Base-by-base conservation (phyloP, 108 stramenopile species). In the Conticribra weissflogii region DNA sequence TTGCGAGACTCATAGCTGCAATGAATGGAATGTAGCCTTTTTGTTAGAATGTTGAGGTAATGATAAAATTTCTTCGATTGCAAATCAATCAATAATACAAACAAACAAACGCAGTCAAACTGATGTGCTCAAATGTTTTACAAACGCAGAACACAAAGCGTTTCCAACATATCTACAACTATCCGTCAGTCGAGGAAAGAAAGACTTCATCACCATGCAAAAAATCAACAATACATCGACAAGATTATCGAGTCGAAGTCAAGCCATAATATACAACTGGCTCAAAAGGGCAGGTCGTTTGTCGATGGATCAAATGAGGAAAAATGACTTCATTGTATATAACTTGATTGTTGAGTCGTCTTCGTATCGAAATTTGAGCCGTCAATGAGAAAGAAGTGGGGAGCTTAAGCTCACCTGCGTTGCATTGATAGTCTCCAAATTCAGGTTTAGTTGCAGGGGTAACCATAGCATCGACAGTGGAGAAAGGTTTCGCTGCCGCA, bases 371-470 rank as follows among this genome's bases (percentile, higher is more conserved):
- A 41, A 41, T 41, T 41, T 41, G 12, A 9, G 5, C 12, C 36
- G 36, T 12, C 5, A 9, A 41, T 5, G 36, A 9, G 12, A 41
- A 41, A 41, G 5, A 41, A 41, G 5, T 41, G 36, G 12, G 36
- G 36, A 41, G 36, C 12, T 41, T 5, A 9, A 41, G 36, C 36
- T 41, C 12, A 41, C 36, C 36, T 41, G 36, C 94, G 81, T 98
- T 98, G 76, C 96, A 92, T 85, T 99, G 99, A 71, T 93, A 98
- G 68, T 99, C 97, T 28, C 95, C 95, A 71, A 96, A 96, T 44
- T 93, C 90, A 19, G 85, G 59, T 58, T 81, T 84, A 9, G 90
- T 93, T 19, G 95, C 95, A 0, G 86, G 78, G 21, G 89, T 91
- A 0, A 96, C 89, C 87, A 89, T 87, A 4, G 92, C 79, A 74